These are phyloP conservation scores for Heterobasidion occidentale DNA, from an alignment of 1,284 basidiomycete species.

Conservation along the genomic window DNA sequence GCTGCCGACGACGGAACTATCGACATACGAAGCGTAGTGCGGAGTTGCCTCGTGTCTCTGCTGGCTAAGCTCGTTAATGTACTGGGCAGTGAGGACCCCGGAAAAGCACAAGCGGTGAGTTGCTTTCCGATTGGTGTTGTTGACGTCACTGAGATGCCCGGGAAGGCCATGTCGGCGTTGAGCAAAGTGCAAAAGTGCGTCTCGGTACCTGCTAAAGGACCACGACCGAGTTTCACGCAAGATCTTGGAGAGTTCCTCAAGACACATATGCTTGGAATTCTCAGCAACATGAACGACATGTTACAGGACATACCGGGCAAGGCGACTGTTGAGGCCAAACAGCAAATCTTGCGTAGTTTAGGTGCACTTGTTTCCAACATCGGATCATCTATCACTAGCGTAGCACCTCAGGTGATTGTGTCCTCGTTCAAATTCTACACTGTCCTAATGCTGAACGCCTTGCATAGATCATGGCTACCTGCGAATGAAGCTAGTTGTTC, in stretches of 20 bases:
- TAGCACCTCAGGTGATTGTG: conserved; percentile 72
- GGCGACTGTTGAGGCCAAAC: conserved; percentile 57
- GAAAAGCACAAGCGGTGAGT: conserved; percentile 36
- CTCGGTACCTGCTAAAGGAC: conserved; percentile 9
- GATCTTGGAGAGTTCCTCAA: conserved; percentile 59
- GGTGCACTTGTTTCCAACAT: conserved; percentile 69
- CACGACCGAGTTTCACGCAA: conserved; percentile 15
- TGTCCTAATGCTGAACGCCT: background rate
- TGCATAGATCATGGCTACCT: conserved; percentile 89
- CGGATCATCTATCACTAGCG: conserved; percentile 63
- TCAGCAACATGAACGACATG: conserved; percentile 76
- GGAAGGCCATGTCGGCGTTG: conserved; percentile 56
- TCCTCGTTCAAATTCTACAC: background rate
- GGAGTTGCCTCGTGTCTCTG: conserved; percentile 58
- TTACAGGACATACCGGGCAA: conserved; percentile 77
- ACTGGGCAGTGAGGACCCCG: conserved; percentile 58
- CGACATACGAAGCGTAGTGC: conserved; percentile 46
- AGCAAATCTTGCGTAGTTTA: conserved; percentile 73
- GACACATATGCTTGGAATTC: conserved; percentile 73
- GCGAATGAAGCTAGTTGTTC: conserved; percentile 76
- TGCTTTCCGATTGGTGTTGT: background rate
- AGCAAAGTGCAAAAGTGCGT: conserved; percentile 44
- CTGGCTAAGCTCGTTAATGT: conserved; percentile 70
- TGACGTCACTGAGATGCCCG: background rate
- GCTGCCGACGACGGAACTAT: conserved; percentile 31